Evolutionary conservation across 768 basidiomycete species (phyloP), one percentile per base, ranked within the genome.

Genomic region (Epithele typhae): DNA sequence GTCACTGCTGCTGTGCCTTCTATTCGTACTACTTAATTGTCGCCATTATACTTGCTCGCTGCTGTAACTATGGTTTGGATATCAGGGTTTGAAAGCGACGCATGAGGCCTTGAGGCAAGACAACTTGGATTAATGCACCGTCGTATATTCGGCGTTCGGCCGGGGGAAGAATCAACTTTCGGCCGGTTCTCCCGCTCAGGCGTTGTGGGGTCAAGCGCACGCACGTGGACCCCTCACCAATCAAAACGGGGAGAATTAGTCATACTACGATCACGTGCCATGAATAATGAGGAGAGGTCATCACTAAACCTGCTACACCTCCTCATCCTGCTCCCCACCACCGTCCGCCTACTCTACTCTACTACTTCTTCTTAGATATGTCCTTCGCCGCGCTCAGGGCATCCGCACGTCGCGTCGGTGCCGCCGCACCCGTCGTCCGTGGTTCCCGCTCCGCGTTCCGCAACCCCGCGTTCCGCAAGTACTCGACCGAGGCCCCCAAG

Each of bases 301-400:
- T 37, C 24, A 9, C 9, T 9, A 21, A 40, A 32, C 14, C 42
- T 46, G 37, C 44, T 15, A 35, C 18, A 19, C 21, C 19, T 19
- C 25, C 36, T 40, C 25, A 36, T 47, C 43, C 32, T 43, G 40
- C 37, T 35, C 34, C 12, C 18, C 37, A 25, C 42, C 40, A 34
- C 34, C 36, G 11, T 39, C 30, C 22, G 6, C 42, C 37, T 18
- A 15, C 30, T 33, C 22, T 19, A 25, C 38, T 48, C 27, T 39
- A 18, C 38, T 37, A 15, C 41, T 4, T 42, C 43, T 37, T 40
- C 43, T 30, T 40, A 46, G 46, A 44, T 49, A 84, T 85, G 83
- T 82, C 81, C 25, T 71, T 79, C 67, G 59, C 73, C 57, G 65
- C 73, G 33, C 61, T 84, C 39, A 76, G 81, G 54, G 61, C 68